These are phyloP conservation scores for Nematodospora anomalae DNA, from an alignment of 1,139 yeast genomes.

Conservation along the genomic window DNA sequence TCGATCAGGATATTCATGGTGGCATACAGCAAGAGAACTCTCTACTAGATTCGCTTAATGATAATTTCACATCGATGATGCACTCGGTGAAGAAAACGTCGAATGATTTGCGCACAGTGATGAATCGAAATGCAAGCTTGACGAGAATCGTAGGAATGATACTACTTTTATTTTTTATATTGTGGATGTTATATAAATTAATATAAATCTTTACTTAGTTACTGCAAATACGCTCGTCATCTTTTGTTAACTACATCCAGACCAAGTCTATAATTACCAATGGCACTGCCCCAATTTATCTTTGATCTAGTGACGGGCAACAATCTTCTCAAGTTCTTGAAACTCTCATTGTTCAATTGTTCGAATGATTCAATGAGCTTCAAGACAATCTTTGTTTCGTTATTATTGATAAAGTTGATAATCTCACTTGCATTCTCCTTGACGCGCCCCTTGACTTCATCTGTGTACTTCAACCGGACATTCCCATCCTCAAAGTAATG, in stretches of 20 bases:
- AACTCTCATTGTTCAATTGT: conserved; percentile 73
- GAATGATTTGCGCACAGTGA: conserved; percentile 55
- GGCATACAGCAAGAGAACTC: conserved; percentile 43
- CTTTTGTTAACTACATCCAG: conserved; percentile 64
- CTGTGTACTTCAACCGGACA: conserved; percentile 64
- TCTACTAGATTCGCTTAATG: conserved; percentile 56
- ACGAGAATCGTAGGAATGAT: conserved; percentile 48
- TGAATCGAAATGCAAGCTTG: conserved; percentile 46
- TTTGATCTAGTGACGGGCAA: conserved; percentile 89
- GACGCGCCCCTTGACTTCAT: conserved; percentile 30
- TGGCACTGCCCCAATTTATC: conserved; percentile 93
- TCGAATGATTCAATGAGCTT: conserved; percentile 64
- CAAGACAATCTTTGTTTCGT: conserved; percentile 65
- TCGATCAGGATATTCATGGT: conserved; percentile 45
- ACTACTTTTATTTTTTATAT: conserved; percentile 57
- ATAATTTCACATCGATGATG: conserved; percentile 61
- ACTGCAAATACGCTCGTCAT: no score
- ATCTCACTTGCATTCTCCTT: conserved; percentile 30
- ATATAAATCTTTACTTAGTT: conserved; percentile 9
- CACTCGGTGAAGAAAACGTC: conserved; percentile 67
- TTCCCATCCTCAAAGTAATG: conserved; percentile 97
- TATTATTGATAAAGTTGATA: conserved; percentile 50
- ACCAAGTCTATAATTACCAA: conserved; percentile 86
- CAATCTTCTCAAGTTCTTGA: conserved; percentile 85
- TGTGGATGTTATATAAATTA: conserved; percentile 66